Evolutionary conservation across 2,329 filamentous ascomycete genomes (phyloP), one percentile per base, ranked within the genome.

Genomic region (Cadophora sp.): DNA sequence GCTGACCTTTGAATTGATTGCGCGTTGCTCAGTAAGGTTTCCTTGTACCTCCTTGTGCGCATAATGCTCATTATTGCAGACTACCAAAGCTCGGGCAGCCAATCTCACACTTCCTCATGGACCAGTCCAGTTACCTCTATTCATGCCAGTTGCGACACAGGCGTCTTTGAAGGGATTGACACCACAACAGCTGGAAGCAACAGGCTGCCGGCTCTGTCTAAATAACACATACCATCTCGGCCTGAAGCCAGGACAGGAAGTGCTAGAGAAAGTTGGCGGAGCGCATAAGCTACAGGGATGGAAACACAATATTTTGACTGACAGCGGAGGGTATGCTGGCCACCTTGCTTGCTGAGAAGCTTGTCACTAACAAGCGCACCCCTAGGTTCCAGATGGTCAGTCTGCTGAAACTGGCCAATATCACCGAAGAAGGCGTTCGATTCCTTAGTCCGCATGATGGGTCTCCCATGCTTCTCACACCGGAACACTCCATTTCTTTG

Each of bases 151-250:
- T 53, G 96, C 96, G 34, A 99, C 96, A 0, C 96, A 99, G 81
- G 96, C 93, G 0, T 97, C 95, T 0, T 85, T 99, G 48, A 99
- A 99, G 79, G 96, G 96, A 53, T 82, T 99, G 66, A 98, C 96
- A 0, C 94, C 95, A 1, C 91, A 95, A 73, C 96, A 99, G 77
- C 85, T 99, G 2, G 94, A 96, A 75, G 90, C 93, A 64, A 97
- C 94, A 0, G 89, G 92, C 53, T 99, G 97, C 77, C 89, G 92
- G 68, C 83, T 99, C 51, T 99, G 96, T 79, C 83, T 99, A 72
- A 99, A 99, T 82, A 99, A 99, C 81, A 99, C 96, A 14, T 99
- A 99, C 78, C 96, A 99, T 79, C 83, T 99, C 69, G 96, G 96
- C 11, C 83, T 99, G 65, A 98, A 97, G 81, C 96, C 96, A 0